Conservation (phyloP, 2,329 filamentous ascomycete species). For the Pseudocercospora musae region DNA sequence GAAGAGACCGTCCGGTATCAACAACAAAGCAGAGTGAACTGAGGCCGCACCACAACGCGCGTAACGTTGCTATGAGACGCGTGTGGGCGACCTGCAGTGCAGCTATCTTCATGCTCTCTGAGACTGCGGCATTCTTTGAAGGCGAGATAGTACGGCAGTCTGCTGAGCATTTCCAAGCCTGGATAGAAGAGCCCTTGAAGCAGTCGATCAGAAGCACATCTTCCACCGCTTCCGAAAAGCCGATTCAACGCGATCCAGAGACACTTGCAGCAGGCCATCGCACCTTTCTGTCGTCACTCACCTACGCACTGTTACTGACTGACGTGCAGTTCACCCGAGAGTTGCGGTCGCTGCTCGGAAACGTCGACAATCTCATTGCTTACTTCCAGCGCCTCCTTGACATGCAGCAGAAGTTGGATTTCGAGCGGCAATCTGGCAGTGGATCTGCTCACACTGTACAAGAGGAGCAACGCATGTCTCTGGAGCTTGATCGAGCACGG, state of each 20-base stretch:
- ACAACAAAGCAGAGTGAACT: conserved; percentile 56
- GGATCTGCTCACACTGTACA: conserved; percentile 54
- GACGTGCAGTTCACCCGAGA: conserved; percentile 61
- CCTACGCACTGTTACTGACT: conserved; percentile 64
- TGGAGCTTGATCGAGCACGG: conserved; percentile 63
- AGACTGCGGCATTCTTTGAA: conserved; percentile 84
- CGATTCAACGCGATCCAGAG: conserved; percentile 70
- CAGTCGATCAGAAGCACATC: neutral
- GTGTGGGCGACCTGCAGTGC: conserved; percentile 89
- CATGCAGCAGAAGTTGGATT: conserved; percentile 73
- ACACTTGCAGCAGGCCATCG: conserved; percentile 76
- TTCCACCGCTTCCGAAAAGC: neutral
- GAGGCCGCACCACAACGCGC: conserved; percentile 60
- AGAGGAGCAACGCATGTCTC: conserved; percentile 67
- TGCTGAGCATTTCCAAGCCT: conserved; percentile 74
- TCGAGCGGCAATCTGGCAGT: conserved; percentile 77
- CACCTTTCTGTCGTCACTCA: conserved; percentile 67
- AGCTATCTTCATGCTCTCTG: conserved; percentile 82
- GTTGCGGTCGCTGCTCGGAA: conserved; percentile 64
- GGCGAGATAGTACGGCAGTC: conserved; percentile 79
- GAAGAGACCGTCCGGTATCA: conserved; percentile 63
- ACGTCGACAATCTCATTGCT: conserved; percentile 78
- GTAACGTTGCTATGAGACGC: conserved; percentile 68
- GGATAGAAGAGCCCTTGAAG: conserved; percentile 45
- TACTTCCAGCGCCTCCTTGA: conserved; percentile 71